Conservation (phyloP, 2,329 filamentous ascomycete genomes). For the Xylariales sp. region DNA sequence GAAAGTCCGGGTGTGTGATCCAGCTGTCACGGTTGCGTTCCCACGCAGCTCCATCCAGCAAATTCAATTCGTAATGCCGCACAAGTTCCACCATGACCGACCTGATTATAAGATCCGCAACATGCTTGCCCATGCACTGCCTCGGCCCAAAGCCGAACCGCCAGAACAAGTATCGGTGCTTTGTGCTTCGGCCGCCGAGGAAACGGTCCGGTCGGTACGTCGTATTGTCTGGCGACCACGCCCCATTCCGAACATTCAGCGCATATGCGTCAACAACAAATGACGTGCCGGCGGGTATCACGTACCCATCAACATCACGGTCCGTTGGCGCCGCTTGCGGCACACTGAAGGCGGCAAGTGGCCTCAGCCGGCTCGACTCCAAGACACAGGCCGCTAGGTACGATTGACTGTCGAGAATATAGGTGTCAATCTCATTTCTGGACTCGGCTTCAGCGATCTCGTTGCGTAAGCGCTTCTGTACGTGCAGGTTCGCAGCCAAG, state of each 20-base stretch:
- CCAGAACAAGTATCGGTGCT: constrained; percentile 34
- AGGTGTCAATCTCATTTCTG: constrained; percentile 11
- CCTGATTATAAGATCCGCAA: constrained; percentile 32
- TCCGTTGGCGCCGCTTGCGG: constrained; percentile 33
- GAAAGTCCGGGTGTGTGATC: constrained; percentile 14
- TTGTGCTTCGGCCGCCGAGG: constrained; percentile 7
- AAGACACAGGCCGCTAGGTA: constrained; percentile 30
- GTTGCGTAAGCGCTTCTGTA: constrained; percentile 20
- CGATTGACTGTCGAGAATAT: constrained; percentile 20
- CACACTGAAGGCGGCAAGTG: constrained; percentile 35
- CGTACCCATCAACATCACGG: constrained; percentile 28
- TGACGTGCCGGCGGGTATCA: constrained; percentile 32
- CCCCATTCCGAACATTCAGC: constrained; percentile 33
- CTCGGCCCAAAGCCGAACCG: constrained; percentile 41
- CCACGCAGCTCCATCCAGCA: constrained; percentile 6
- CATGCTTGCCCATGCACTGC: constrained; percentile 37
- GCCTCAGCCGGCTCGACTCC: constrained; percentile 34
- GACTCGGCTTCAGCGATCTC: constrained; percentile 12
- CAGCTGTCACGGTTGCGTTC: constrained; percentile 11
- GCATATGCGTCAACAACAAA: constrained; percentile 39
- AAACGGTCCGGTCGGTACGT: constrained; percentile 30
- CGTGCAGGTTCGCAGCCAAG: constrained; percentile 26
- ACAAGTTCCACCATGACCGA: constrained; percentile 15
- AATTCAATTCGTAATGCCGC: constrained; percentile 9
- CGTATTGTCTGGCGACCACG: constrained; percentile 33